These are phyloP conservation scores for Hura crepitans DNA, from an alignment of 441 rosid genomes.

Conservation along the genomic window DNA sequence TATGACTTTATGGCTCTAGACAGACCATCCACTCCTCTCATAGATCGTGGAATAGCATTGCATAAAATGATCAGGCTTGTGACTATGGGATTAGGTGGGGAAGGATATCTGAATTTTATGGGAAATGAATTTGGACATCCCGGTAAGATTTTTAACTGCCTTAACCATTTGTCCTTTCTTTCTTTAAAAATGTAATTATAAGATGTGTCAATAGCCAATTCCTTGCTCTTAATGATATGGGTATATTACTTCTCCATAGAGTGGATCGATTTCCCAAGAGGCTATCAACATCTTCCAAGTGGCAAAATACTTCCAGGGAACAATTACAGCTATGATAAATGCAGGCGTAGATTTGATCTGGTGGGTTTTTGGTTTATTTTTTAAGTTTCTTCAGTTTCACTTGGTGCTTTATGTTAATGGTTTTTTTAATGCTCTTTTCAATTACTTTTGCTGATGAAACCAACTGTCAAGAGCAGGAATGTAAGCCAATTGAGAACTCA, in stretches of 20 bases:
- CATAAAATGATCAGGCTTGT: slow-evolving; percentile 97
- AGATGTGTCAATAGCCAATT: background rate
- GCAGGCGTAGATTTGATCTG: slow-evolving; percentile 92
- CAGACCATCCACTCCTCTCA: slow-evolving; percentile 68
- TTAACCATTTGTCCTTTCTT: slow-evolving; percentile 10
- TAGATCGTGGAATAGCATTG: slow-evolving; percentile 97
- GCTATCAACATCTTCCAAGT: slow-evolving; percentile 66
- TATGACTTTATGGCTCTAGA: slow-evolving; percentile 95
- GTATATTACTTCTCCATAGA: slow-evolving; percentile 35
- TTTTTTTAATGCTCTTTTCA: too few relatives aligned
- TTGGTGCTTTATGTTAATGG: background rate
- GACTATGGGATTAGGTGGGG: slow-evolving; percentile 97
- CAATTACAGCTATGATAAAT: slow-evolving; percentile 78
- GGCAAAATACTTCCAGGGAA: slow-evolving; percentile 70
- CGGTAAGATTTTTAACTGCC: slow-evolving; percentile 41
- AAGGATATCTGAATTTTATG: slow-evolving; percentile 97
- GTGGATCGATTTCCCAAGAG: slow-evolving; percentile 98
- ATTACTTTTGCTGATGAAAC: slow-evolving; percentile 1
- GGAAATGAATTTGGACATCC: slow-evolving; percentile 99
- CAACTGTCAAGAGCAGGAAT: background rate
- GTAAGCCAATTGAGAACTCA: background rate
- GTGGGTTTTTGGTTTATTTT: slow-evolving; percentile 41
- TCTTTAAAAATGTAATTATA: slow-evolving; percentile 8
- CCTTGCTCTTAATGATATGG: slow-evolving; percentile 12
- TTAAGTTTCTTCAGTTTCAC: background rate